Evolutionary conservation across 2,329 filamentous ascomycete genomes (phyloP), one percentile per base, ranked within the genome.

Genomic region (Cordyceps militaris): DNA sequence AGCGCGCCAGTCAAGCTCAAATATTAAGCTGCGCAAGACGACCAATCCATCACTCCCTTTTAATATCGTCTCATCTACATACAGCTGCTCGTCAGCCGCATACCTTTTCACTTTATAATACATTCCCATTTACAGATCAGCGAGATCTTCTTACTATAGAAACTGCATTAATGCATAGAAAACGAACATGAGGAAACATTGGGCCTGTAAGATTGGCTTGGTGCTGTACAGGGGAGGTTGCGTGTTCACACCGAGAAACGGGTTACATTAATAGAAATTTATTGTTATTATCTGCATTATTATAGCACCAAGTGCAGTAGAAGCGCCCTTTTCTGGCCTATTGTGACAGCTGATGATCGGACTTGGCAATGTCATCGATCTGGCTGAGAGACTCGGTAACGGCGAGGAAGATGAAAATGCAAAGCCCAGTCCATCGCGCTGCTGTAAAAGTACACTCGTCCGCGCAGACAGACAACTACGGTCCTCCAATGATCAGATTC

Each of bases 1-100:
- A 43, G 40, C 34, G 19, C 40, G 32, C 46, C 56, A 16, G 19
- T 58, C 42, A 50, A 32, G 48, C 40, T 54, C 38, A 50, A 48
- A 24, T 56, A 40, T 14, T 54, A 40, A 46, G 19, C 3, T 50
- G 11, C 19, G 4, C 23, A 14, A 8, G 23, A 10, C 8, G 26
- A n/a, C 21, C 16, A 4, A 10, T 38, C 16, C 9, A 2, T n/a
- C 32, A 48, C 23, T 42, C n/a, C 13, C 36, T 23, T n/a, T 14
- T 19, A 28, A 30, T 42, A 16, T 30, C 8, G n/a, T n/a, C 24
- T 4, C n/a, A 34, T 42, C 16, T 21, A 28, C 23, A 19, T 9
- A 14, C 14, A 8, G 26, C 38, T 34, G 38, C 38, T 32, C 21
- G 11, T 50, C 34, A 42, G 53, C 32, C 32, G 11, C 40, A 26